phyloP scores from a whole-genome alignment of 768 basidiomycete genomes.

The Auricularia auricula-judae region DNA sequence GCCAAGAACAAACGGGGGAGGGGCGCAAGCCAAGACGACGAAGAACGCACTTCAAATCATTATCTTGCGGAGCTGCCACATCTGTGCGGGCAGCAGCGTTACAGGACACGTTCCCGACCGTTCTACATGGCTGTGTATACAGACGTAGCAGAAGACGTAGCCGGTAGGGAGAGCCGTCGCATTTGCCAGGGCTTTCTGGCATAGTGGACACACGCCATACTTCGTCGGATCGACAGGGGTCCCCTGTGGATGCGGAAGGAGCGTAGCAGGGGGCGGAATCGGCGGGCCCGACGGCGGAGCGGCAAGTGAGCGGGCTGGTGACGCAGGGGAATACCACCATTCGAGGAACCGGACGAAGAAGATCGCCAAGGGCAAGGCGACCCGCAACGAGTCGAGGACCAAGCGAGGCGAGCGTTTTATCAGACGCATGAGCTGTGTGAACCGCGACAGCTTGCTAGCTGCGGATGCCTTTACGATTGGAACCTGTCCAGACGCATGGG shows the following conservation, averaged over 20 bases:
- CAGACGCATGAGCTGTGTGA: conserved; percentile 28
- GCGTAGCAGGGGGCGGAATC: conserved; percentile 66
- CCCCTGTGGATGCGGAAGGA: conserved; percentile 64
- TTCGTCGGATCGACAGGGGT: conserved; percentile 46
- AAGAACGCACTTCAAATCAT: conserved; percentile 39
- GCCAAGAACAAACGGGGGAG: not conserved
- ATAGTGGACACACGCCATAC: conserved; percentile 84
- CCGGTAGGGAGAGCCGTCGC: conserved; percentile 86
- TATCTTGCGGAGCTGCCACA: conserved; percentile 83
- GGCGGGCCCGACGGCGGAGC: conserved; percentile 51
- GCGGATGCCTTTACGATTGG: not conserved
- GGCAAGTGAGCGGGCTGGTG: conserved; percentile 66
- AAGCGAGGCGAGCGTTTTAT: conserved; percentile 46
- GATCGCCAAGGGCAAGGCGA: conserved; percentile 77
- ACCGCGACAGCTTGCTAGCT: not conserved
- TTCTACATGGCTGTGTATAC: conserved; percentile 75
- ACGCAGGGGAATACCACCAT: conserved; percentile 98
- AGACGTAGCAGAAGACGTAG: conserved; percentile 91
- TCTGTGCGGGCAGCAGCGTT: conserved; percentile 61
- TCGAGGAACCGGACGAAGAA: conserved; percentile 95
- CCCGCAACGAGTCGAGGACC: conserved; percentile 64
- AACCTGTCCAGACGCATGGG: not conserved
- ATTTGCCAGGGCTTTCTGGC: conserved; percentile 60
- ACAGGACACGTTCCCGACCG: conserved; percentile 75
- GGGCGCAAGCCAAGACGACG: not conserved